Conservation (phyloP, 2,329 filamentous ascomycete genomes). For the Aspergillus awamori region DNA sequence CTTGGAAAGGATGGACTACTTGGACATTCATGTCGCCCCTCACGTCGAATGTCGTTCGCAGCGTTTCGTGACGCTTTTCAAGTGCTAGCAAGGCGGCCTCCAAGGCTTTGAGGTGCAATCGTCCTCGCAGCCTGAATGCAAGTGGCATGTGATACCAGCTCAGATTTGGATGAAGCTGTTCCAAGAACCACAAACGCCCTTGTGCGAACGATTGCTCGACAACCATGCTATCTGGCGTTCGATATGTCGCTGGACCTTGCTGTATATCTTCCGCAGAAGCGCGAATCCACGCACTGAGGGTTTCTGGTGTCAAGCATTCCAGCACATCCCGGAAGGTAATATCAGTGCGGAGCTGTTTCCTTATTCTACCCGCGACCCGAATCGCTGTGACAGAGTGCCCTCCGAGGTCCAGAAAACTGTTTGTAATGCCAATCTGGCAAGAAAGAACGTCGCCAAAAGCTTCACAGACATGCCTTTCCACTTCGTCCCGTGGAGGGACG, state of each 20-base stretch:
- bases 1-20: not conserved
- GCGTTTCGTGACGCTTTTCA: slow-evolving; percentile 11
- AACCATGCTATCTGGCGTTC: not conserved
- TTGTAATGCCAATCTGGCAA: not conserved
- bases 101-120: slow-evolving; percentile 6
- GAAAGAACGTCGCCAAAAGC: not conserved
- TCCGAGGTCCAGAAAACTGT: slow-evolving; percentile 4
- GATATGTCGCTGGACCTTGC: not conserved
- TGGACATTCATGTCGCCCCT: not conserved
- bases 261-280: not conserved
- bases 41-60: slow-evolving; percentile 11
- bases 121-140: not conserved
- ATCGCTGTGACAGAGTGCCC: slow-evolving; percentile 5
- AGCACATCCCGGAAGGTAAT: slow-evolving; percentile 5
- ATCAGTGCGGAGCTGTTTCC: not conserved
- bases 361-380: not conserved
- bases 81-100: slow-evolving; percentile 2
- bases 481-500: not conserved
- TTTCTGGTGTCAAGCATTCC: not conserved
- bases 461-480: not conserved
- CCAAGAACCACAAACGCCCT: slow-evolving; percentile 8
- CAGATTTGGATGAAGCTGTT: slow-evolving; percentile 1
- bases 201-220: slow-evolving; percentile 12
- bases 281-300: not conserved
- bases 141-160: slow-evolving; percentile 6